phyloP scores from a whole-genome alignment of 2,329 filamentous ascomycete species.

The Penicillium sp. region DNA sequence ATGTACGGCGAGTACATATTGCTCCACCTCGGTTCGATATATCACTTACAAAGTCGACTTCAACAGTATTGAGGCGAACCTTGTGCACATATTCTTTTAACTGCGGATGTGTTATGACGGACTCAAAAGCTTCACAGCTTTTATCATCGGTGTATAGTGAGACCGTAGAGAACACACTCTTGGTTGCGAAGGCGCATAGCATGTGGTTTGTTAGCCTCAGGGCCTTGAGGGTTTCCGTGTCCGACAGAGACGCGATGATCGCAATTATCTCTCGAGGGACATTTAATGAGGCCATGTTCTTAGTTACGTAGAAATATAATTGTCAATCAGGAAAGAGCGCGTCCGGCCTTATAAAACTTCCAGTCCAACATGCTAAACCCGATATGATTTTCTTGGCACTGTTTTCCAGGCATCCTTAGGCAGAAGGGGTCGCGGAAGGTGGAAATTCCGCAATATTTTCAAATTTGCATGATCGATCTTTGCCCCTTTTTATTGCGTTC shows the following conservation, averaged over 20 bases:
- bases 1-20: too few species aligned
- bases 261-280: neutral
- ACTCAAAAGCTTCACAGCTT: neutral
- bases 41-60: neutral
- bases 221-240: neutral
- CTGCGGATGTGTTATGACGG: neutral
- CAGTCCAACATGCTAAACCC: neutral
- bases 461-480: too few species aligned
- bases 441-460: too few species aligned
- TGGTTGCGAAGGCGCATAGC: neutral
- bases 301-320: neutral
- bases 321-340: neutral
- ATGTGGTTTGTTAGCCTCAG: neutral
- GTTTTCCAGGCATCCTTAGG: neutral
- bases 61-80: neutral
- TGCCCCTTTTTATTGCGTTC: neutral
- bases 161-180: neutral
- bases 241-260: neutral
- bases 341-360: neutral
- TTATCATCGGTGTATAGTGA: neutral
- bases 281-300: neutral
- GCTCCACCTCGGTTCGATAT: neutral
- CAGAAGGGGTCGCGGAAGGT: neutral
- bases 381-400: neutral
- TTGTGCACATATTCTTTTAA: neutral